Evolutionary conservation across 805 yeast species (phyloP).

Genomic region (Debaryomyces hansenii): DNA sequence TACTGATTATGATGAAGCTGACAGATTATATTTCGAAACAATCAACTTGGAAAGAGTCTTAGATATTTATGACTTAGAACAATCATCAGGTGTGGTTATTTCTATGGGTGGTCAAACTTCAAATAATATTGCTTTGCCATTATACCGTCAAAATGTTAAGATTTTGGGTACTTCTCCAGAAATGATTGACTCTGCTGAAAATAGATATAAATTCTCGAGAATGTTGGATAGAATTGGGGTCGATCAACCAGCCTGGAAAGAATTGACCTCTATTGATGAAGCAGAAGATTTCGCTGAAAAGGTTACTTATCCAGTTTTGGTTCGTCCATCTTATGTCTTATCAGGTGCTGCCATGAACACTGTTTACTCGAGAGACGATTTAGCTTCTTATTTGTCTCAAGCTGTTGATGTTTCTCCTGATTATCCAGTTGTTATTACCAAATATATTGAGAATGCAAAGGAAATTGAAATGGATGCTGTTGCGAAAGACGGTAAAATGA

Average conservation of each 20-base stretch:
- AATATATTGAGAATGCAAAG: constrained; percentile 94
- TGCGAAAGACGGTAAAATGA: constrained; percentile 89
- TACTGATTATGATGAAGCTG: constrained; percentile 99
- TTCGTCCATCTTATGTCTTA: constrained; percentile 94
- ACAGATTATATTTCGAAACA: constrained; percentile 92
- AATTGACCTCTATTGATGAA: constrained; percentile 86
- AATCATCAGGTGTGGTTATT: constrained; percentile 86
- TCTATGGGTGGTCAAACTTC: constrained; percentile 99
- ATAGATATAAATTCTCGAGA: constrained; percentile 95
- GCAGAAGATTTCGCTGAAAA: constrained; percentile 90
- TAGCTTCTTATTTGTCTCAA: constrained; percentile 82
- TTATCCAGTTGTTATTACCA: constrained; percentile 96
- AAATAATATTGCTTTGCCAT: constrained; percentile 89
- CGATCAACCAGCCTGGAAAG: constrained; percentile 99
- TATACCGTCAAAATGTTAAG: constrained; percentile 93
- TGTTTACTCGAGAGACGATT: constrained; percentile 84
- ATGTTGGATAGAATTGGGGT: constrained; percentile 96
- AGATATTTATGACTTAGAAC: constrained; percentile 92
- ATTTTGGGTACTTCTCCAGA: constrained; percentile 96
- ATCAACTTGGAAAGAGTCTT: constrained; percentile 90
- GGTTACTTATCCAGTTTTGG: constrained; percentile 92
- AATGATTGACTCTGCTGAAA: constrained; percentile 98
- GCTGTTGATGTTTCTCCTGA: constrained; percentile 98
- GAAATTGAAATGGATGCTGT: constrained; percentile 99
- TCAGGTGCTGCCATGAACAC: constrained; percentile 99